Base-by-base conservation (phyloP, 2,329 filamentous ascomycete genomes). In the Arthrinium puccinioides region DNA sequence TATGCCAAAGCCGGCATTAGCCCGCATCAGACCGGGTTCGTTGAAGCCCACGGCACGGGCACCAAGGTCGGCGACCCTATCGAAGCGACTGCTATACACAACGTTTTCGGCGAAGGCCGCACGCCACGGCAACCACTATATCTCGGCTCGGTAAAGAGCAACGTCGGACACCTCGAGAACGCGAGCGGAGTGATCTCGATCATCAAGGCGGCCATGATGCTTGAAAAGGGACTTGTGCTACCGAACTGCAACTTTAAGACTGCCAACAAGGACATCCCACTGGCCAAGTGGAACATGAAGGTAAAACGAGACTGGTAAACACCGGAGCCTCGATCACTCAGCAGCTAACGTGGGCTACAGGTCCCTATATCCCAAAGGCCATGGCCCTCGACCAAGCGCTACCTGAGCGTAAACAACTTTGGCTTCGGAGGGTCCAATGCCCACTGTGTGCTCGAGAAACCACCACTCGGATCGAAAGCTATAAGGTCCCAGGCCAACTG, bases 1-100 rank as follows among this genome's bases (percentile, higher is more conserved):
- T 62, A 61, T 39, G 20, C 14, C 13, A 25, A 25, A 13, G 44
- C 40, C 10, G 36, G 31, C 8, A 13, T 46, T 6, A 21, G 35
- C 13, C 33, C 37, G 1, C 11, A 15, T 4, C 24, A 54, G 18
- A 50, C 52, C 14, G 51, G 52, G 23, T 65, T 60, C 36, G 54
- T 67, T 29, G 64, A 68, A 47, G 55, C 57, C 5, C 67, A 73
- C 40, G 69, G 67, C 6, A 72, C 69, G 1, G 67, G 67, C 3
- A 73, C 69, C 3, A 48, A 55, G 18, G 61, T 62, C 5, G 70
- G 69, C 2, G 69, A 73, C 42, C 64, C 66, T 0, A 57, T 61
- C 15, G 69, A 72, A 44, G 63, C 63, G 0, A 48, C 45, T 1
- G 68, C 64, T n/a, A 61, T 72, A 15, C 46, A 55, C 18, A 43